These are phyloP conservation scores for Phytophthora melonis DNA, from an alignment of 352 stramenopile genomes.

Conservation along the genomic window DNA sequence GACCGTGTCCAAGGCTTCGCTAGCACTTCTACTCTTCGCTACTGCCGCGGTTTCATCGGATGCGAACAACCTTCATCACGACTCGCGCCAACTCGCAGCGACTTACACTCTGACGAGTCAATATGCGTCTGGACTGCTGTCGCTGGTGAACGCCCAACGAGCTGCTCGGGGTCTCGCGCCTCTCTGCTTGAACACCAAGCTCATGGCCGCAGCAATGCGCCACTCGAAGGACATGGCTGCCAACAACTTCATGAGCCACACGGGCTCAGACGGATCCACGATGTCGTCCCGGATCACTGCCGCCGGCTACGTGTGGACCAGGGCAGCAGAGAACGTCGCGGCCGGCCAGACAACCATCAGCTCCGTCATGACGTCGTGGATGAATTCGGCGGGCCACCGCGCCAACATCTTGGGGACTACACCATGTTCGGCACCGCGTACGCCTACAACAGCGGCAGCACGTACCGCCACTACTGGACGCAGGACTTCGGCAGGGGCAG, in stretches of 20 bases:
- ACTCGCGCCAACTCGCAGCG: slow-evolving; percentile 14
- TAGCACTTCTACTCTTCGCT: slow-evolving; percentile 14
- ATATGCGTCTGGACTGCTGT: slow-evolving; percentile 25
- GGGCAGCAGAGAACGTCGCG: slow-evolving; percentile 56
- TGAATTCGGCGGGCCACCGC: slow-evolving; percentile 56
- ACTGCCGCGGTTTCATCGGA: neutral
- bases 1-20: slow-evolving; percentile 17
- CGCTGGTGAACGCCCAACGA: slow-evolving; percentile 50
- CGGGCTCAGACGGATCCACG: slow-evolving; percentile 46
- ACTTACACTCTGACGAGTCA: slow-evolving; percentile 15
- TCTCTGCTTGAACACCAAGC: slow-evolving; percentile 51
- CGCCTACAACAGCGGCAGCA: slow-evolving; percentile 36
- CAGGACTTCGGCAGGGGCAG: slow-evolving; percentile 51
- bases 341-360: slow-evolving; percentile 46
- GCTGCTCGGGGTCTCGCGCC: slow-evolving; percentile 34
- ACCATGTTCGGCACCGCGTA: slow-evolving; percentile 43
- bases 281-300: slow-evolving; percentile 44
- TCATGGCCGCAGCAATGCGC: slow-evolving; percentile 21
- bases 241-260: slow-evolving; percentile 58
- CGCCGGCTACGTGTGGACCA: slow-evolving; percentile 51
- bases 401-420: slow-evolving; percentile 53
- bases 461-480: slow-evolving; percentile 60
- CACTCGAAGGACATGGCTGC: slow-evolving; percentile 46
- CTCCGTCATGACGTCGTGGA: slow-evolving; percentile 57
- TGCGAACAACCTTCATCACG: slow-evolving; percentile 15